Evolutionary conservation across 495 filamentous ascomycete genomes (phyloP).

Genomic region (Neurospora intermedia): DNA sequence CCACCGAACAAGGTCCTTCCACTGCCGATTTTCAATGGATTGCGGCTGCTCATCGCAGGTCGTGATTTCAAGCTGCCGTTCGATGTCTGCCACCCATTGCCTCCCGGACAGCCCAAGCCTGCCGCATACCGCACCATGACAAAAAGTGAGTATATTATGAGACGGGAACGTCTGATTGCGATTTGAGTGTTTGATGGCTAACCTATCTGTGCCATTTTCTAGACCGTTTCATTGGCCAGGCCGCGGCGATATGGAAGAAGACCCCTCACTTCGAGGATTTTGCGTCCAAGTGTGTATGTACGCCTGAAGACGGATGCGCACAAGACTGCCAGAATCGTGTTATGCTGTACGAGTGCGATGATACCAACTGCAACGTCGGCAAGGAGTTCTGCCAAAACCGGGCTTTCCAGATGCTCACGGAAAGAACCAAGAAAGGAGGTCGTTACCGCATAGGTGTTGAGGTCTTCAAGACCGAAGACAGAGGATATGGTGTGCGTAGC

Average conservation of each 20-base stretch:
- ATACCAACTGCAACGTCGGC: slow-evolving; percentile 73
- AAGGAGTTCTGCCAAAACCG: slow-evolving; percentile 68
- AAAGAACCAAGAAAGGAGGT: slow-evolving; percentile 63
- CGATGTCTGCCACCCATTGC: slow-evolving; percentile 77
- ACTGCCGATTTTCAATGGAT: slow-evolving; percentile 32
- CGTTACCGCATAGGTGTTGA: slow-evolving; percentile 89
- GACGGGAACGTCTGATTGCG: neutral
- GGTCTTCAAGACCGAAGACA: slow-evolving; percentile 78
- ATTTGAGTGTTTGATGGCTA: neutral
- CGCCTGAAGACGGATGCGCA: slow-evolving; percentile 65
- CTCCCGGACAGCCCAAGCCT: slow-evolving; percentile 76
- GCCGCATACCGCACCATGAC: slow-evolving; percentile 83
- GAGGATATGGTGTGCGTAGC: slow-evolving; percentile 83
- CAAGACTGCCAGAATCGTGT: slow-evolving; percentile 86
- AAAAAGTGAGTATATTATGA: slow-evolving; percentile 50
- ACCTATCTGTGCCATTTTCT: slow-evolving; percentile 2
- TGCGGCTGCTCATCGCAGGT: slow-evolving; percentile 48
- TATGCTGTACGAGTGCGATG: slow-evolving; percentile 96
- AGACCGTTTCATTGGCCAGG: slow-evolving; percentile 92
- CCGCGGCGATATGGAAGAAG: slow-evolving; percentile 74
- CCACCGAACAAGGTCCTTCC: slow-evolving; percentile 34
- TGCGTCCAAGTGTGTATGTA: slow-evolving; percentile 68
- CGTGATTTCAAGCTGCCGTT: slow-evolving; percentile 83
- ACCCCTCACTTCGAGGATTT: slow-evolving; percentile 62
- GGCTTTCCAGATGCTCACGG: slow-evolving; percentile 68